A percentile compares a stretch with the other conserved stretches of the same genome.
Conservation (phyloP, 1,139 yeast genomes). For the Kodamaea plutei region DNA sequence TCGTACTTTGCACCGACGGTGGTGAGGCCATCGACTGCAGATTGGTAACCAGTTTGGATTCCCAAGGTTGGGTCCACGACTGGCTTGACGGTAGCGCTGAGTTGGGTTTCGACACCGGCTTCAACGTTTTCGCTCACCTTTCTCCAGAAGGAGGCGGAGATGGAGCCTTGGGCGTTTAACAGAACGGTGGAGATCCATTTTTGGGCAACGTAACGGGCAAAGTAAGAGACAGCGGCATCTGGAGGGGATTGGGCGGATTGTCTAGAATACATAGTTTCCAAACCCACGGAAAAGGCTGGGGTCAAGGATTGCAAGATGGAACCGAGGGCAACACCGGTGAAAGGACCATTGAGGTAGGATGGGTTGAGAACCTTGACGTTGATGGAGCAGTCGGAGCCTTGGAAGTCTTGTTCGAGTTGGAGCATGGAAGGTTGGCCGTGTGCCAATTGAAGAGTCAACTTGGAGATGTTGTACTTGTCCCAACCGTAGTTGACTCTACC, state of each 20-base stretch:
- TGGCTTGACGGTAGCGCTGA: constrained; percentile 76
- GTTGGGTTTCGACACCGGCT: constrained; percentile 92
- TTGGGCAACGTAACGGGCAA: constrained; percentile 83
- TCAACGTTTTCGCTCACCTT: constrained; percentile 88
- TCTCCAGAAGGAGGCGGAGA: constrained; percentile 91
- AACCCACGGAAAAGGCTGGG: constrained; percentile 79
- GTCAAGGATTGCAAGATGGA: constrained; percentile 88
- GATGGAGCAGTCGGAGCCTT: constrained; percentile 81
- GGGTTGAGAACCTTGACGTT: constrained; percentile 93
- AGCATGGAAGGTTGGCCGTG: constrained; percentile 90
- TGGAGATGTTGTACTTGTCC: constrained; percentile 75
- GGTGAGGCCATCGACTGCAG: constrained; percentile 85
- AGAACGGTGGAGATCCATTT: constrained; percentile 95
- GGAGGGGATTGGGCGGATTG: constrained; percentile 76
- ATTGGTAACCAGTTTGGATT: constrained; percentile 74
- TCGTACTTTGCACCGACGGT: constrained; percentile 97
- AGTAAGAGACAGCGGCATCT: constrained; percentile 87
- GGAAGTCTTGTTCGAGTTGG: constrained; percentile 94
- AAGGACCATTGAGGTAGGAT: constrained; percentile 65
- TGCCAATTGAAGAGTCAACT: constrained; percentile 85
- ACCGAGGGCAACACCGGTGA: constrained; percentile 89
- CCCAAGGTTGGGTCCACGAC: constrained; percentile 79
- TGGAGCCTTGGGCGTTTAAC: constrained; percentile 88
- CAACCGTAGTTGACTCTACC: constrained; percentile 94
- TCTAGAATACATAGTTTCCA: constrained; percentile 87